Evolutionary conservation across 768 basidiomycete genomes (phyloP).

Genomic region (Pleurotus sapidus): DNA sequence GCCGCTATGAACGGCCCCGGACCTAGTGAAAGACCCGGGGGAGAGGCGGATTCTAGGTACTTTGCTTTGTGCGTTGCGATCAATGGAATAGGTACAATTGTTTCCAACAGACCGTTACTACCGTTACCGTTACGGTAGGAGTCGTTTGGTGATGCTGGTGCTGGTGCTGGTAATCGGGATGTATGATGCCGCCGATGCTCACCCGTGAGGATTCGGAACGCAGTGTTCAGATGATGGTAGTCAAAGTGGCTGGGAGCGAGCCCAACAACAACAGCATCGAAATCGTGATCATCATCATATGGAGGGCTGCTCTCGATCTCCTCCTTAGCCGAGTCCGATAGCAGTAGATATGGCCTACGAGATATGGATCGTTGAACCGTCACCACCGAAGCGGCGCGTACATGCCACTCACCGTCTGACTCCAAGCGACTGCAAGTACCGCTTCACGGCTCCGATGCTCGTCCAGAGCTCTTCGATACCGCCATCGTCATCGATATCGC

Average conservation of each 20-base stretch:
- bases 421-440: constrained; percentile 35
- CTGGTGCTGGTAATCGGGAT: too few relatives aligned
- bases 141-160: too few relatives aligned
- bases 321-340: constrained; percentile 45
- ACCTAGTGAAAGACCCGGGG: constrained; percentile 57
- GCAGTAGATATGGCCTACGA: constrained; percentile 51
- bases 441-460: constrained; percentile 57
- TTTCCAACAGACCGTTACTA: constrained; percentile 1
- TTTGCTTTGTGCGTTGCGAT: constrained; percentile 61
- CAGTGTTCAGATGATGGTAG: constrained; percentile 57
- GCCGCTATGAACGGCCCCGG: constrained; percentile 70
- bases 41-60: constrained; percentile 41
- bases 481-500: constrained; percentile 2
- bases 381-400: neutral
- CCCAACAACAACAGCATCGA: constrained; percentile 66
- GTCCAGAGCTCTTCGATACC: constrained; percentile 52
- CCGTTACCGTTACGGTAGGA: neutral
- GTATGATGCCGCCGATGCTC: constrained; percentile 21
- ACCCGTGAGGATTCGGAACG: constrained; percentile 60
- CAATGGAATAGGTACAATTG: constrained; percentile 26
- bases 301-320: constrained; percentile 27
- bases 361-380: too few relatives aligned
- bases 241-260: constrained; percentile 49
- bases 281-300: constrained; percentile 15
- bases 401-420: constrained; percentile 35